Evolutionary conservation across 1,284 basidiomycete species (phyloP).

Genomic region (Microstroma glucosiphilum): DNA sequence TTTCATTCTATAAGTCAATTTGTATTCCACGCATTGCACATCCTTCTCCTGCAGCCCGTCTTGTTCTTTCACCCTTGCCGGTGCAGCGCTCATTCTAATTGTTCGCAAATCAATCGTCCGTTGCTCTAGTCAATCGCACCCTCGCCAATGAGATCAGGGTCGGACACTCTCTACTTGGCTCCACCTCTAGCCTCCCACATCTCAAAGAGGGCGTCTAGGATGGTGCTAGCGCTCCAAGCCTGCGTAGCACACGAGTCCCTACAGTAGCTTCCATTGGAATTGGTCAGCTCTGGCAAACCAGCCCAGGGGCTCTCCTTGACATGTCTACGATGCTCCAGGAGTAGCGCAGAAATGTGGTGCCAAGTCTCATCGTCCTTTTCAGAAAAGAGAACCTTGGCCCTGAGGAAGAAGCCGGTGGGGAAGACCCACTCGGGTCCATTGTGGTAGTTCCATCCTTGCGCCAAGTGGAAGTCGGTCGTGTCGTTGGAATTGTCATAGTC

Average conservation of each 20-base stretch:
- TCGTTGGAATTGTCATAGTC: constrained; percentile 41
- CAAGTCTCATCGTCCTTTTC: constrained; percentile 19
- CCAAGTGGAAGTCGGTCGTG: constrained; percentile 19
- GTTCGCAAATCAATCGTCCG: too few relatives aligned
- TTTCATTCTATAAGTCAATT: too few relatives aligned
- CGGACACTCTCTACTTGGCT: too few relatives aligned
- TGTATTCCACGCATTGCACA: too few relatives aligned
- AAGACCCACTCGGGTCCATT: constrained; percentile 78
- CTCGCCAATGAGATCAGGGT: too few relatives aligned
- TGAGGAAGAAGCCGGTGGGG: constrained; percentile 89
- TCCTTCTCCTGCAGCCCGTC: too few relatives aligned
- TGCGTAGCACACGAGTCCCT: constrained; percentile 42
- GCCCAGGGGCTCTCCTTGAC: constrained; percentile 35
- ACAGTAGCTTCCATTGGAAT: constrained; percentile 33
- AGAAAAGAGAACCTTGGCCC: constrained; percentile 61
- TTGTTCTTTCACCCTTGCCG: too few relatives aligned
- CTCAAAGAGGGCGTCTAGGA: constrained; percentile 38
- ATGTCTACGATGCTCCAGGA: constrained; percentile 32
- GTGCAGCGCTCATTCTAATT: too few relatives aligned
- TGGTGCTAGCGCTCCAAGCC: constrained; percentile 39
- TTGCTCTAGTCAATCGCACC: too few relatives aligned
- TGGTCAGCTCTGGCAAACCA: constrained; percentile 43
- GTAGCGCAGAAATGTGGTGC: constrained; percentile 30
- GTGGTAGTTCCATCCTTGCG: constrained; percentile 40
- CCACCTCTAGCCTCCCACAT: constrained; percentile 12